phyloP scores from a whole-genome alignment of 2,329 filamentous ascomycete species.

The Meredithiella fracta region DNA sequence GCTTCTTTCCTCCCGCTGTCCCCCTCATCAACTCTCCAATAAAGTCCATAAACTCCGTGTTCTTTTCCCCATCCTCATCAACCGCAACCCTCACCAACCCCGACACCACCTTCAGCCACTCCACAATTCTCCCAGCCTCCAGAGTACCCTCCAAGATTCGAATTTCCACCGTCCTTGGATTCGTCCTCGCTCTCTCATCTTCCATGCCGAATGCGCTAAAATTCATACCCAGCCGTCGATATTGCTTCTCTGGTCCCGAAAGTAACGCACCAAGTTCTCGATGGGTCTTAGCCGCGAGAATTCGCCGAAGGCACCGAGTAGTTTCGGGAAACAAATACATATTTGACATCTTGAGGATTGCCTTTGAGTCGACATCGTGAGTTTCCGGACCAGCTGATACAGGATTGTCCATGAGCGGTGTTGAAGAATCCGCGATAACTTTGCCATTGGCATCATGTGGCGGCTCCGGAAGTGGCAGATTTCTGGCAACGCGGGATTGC shows the following conservation, averaged over 20 bases:
- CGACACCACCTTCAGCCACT: conserved; percentile 23
- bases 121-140: conserved; percentile 18
- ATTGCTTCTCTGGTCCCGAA: conserved; percentile 21
- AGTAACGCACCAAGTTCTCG: conserved; percentile 22
- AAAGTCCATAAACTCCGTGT: conserved; percentile 3
- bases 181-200: conserved; percentile 21
- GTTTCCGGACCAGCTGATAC: not conserved
- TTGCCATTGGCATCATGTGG: not conserved
- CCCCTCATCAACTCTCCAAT: not conserved
- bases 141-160: conserved; percentile 25
- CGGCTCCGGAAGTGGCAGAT: not conserved
- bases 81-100: conserved; percentile 20
- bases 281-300: conserved; percentile 19
- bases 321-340: not conserved
- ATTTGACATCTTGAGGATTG: not conserved
- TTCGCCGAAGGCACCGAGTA: conserved; percentile 15
- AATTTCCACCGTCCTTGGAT: conserved; percentile 25
- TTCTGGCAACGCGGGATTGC: conserved; percentile 13
- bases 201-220: conserved; percentile 25
- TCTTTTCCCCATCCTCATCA: conserved; percentile 8
- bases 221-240: conserved; percentile 26
- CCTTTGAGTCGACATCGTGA: conserved; percentile 16
- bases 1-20: not conserved
- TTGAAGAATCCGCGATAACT: not conserved
- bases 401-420: not conserved